Conservation (phyloP, 1,284 basidiomycete genomes). For the Fomitopsis betulina region DNA sequence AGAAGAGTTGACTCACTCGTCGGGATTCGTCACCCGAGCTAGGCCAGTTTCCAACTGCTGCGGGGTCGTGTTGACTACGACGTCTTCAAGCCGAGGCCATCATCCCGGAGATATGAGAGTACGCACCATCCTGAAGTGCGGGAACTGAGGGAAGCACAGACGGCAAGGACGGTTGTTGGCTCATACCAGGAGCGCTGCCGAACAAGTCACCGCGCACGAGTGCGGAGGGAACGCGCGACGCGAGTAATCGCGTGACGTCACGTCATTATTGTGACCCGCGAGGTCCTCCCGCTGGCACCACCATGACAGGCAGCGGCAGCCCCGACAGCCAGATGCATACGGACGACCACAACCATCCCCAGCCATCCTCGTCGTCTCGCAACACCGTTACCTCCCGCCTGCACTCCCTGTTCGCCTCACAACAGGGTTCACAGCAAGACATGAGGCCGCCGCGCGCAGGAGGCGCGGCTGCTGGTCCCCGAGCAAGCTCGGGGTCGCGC, state of each 20-base stretch:
- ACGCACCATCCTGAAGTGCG: constrained; percentile 28
- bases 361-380: not conserved
- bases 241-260: not conserved
- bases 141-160: constrained; percentile 27
- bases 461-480: not conserved
- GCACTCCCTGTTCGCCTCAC: not conserved
- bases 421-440: constrained; percentile 1
- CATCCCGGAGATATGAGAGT: too few relatives aligned
- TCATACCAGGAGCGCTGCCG: constrained; percentile 10
- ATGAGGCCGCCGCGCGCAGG: constrained; percentile 17
- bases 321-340: not conserved
- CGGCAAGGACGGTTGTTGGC: constrained; percentile 22
- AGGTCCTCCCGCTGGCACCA: constrained; percentile 1
- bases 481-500: not conserved
- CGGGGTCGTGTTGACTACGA: constrained; percentile 41
- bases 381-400: not conserved
- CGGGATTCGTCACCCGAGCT: constrained; percentile 49
- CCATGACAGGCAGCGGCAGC: not conserved
- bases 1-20: constrained; percentile 37
- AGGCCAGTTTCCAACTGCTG: constrained; percentile 40
- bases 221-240: not conserved
- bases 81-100: not conserved
- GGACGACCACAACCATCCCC: not conserved
- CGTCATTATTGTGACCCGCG: not conserved
- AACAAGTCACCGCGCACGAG: not conserved